phyloP scores from a whole-genome alignment of 768 basidiomycete genomes.

The Serendipita sp. region DNA sequence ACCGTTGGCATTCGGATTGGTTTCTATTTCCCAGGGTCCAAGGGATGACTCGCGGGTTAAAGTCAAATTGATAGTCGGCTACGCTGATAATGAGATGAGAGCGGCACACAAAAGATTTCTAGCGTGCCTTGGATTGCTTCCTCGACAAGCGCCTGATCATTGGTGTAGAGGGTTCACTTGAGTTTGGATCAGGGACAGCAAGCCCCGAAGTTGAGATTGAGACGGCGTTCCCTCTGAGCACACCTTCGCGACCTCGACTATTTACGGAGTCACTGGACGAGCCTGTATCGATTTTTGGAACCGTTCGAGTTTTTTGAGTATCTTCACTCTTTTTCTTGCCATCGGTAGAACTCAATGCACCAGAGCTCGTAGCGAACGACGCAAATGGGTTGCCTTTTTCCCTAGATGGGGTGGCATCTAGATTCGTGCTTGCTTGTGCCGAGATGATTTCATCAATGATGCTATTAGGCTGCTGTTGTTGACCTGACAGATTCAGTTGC shows the following conservation, averaged over 20 bases:
- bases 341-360: not conserved
- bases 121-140: constrained; percentile 1
- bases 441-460: not conserved
- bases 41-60: constrained; percentile 27
- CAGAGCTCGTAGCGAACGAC: not conserved
- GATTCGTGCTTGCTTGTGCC: not conserved
- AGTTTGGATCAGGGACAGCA: not conserved
- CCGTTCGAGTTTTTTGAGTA: not conserved
- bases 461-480: not conserved
- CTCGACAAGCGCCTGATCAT: constrained; percentile 9
- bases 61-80: not conserved
- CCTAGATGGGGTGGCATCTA: not conserved
- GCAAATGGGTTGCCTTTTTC: not conserved
- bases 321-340: no score
- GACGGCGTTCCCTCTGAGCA: not conserved
- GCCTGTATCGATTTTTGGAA: not conserved
- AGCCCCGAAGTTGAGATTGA: not conserved
- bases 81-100: not conserved
- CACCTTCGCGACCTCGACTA: not conserved
- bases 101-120: not conserved
- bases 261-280: not conserved
- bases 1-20: constrained; percentile 66
- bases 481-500: not conserved
- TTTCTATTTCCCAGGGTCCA: constrained; percentile 29
- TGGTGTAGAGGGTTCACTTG: not conserved